phyloP scores from a whole-genome alignment of 108 stramenopile genomes.

The Seminavis robusta region DNA sequence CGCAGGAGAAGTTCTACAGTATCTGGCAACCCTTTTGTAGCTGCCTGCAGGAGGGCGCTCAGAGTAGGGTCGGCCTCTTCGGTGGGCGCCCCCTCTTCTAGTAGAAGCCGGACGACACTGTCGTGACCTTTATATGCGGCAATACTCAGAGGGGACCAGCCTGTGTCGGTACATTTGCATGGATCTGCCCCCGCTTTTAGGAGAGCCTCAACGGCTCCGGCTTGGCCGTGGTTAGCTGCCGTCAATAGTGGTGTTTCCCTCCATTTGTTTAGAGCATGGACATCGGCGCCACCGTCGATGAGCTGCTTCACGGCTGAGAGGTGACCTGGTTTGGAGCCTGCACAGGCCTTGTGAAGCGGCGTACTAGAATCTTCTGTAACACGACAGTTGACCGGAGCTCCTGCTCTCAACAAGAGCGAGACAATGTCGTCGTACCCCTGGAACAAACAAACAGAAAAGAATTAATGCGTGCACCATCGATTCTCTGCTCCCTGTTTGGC shows the following conservation, averaged over 20 bases:
- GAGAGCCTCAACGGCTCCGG: constrained; percentile 70
- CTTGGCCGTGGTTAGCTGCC: constrained; percentile 88
- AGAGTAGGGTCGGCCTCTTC: constrained; percentile 91
- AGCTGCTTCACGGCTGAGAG: constrained; percentile 69
- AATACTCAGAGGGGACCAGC: constrained; percentile 90
- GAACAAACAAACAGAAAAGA: neutral
- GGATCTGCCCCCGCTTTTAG: constrained; percentile 81
- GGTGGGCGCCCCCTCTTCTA: constrained; percentile 84
- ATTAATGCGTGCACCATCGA: neutral
- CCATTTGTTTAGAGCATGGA: constrained; percentile 91
- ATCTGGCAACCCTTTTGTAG: constrained; percentile 86
- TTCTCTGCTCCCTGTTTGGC: neutral
- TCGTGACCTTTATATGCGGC: constrained; percentile 91
- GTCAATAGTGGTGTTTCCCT: constrained; percentile 85
- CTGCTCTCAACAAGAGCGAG: constrained; percentile 54
- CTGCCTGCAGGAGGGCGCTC: constrained; percentile 83
- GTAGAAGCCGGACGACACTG: constrained; percentile 76
- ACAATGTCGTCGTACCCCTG: constrained; percentile 89
- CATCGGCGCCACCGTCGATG: constrained; percentile 69
- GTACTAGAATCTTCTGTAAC: constrained; percentile 85
- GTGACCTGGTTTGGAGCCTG: constrained; percentile 81
- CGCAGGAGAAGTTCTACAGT: constrained; percentile 77
- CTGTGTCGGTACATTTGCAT: constrained; percentile 86
- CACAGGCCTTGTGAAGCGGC: constrained; percentile 89
- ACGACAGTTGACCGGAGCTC: constrained; percentile 80